Evolutionary conservation across 306 rosid genomes (phyloP).

Genomic region (Cucumis sativus): DNA sequence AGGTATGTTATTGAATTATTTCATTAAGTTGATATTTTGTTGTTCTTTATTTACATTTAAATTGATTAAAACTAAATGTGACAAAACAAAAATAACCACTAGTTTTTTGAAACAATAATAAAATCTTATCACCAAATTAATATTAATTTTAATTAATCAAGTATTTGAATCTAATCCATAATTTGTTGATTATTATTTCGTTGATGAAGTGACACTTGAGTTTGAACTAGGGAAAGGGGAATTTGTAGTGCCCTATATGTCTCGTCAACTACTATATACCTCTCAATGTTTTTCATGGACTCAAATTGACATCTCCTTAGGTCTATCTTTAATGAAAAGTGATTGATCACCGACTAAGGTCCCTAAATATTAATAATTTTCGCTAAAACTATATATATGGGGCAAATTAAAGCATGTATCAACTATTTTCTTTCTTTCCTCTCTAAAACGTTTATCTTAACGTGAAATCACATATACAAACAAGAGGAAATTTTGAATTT

Average conservation of each 20-base stretch:
- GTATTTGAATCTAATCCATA: not conserved
- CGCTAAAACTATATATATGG: not conserved
- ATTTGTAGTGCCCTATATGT: not conserved
- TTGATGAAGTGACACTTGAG: not conserved
- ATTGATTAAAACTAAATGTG: not conserved
- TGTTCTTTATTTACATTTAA: not conserved
- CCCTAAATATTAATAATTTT: not conserved
- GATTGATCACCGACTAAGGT: not conserved
- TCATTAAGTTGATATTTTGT: not conserved
- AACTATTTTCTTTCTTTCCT: not conserved
- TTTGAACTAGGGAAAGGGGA: not conserved
- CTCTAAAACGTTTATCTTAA: not conserved
- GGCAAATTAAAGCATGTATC: not conserved
- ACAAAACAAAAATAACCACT: not conserved
- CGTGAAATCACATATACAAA: not conserved
- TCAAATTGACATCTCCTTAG: not conserved
- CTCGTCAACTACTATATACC: not conserved
- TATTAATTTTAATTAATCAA: not conserved
- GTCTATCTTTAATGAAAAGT: not conserved
- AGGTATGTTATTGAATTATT: not conserved
- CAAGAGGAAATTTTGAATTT: too few species aligned
- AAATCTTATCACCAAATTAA: too few species aligned
- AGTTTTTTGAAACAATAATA: too few species aligned
- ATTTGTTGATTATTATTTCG: not conserved
- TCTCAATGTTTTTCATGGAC: not conserved